Conservation (phyloP, 768 basidiomycete genomes). For the Termitomyces eurrhizus region DNA sequence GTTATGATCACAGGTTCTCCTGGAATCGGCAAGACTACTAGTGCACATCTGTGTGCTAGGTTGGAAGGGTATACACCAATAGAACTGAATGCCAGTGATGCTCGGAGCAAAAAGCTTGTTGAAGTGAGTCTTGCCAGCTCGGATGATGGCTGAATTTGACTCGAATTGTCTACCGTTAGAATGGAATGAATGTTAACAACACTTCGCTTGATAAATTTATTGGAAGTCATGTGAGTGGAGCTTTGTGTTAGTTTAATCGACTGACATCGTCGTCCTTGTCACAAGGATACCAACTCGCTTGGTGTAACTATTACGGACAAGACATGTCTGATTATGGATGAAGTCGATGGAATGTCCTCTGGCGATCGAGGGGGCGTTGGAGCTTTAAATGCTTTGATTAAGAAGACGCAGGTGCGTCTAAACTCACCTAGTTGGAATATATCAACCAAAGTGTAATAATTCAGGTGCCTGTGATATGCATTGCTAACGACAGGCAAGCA, state of each 20-base stretch:
- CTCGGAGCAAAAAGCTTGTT: conserved; percentile 93
- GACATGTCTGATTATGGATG: conserved; percentile 96
- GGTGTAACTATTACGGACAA: conserved; percentile 75
- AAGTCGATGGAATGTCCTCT: conserved; percentile 98
- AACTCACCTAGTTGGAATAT: not conserved
- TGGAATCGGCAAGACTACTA: conserved; percentile 97
- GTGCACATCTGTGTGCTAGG: conserved; percentile 89
- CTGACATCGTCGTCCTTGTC: not conserved
- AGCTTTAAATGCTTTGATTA: conserved; percentile 87
- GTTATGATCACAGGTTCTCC: conserved; percentile 91
- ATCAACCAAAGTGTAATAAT: not conserved
- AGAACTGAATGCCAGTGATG: conserved; percentile 95
- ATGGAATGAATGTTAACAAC: conserved; percentile 87
- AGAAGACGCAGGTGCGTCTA: conserved; percentile 73
- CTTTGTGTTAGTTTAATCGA: not conserved
- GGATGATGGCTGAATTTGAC: not conserved
- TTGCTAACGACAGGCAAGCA: conserved; percentile 86
- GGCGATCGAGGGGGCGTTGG: conserved; percentile 97
- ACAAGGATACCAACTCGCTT: conserved; percentile 55
- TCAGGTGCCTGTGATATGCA: conserved; percentile 95
- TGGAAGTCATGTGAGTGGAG: conserved; percentile 42
- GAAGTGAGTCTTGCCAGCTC: conserved; percentile 52
- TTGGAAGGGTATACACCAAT: conserved; percentile 90
- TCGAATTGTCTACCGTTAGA: conserved; percentile 37
- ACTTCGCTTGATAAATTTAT: conserved; percentile 86